phyloP scores from a whole-genome alignment of 2,329 filamentous ascomycete genomes.

The Neofusicoccum sp. region DNA sequence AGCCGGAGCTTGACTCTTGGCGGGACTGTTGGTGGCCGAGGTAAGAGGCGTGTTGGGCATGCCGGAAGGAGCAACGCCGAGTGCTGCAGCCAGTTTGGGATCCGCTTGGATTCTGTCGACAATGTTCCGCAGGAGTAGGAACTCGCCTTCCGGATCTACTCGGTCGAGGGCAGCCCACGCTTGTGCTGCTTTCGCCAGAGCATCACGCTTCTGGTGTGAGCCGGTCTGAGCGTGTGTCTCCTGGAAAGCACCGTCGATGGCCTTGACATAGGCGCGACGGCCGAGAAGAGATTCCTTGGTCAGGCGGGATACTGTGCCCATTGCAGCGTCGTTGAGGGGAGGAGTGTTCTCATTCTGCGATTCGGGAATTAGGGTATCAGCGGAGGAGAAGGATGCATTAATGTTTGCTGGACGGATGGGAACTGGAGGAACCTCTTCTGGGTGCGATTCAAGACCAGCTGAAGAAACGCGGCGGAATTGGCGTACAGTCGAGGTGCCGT shows the following conservation, averaged over 20 bases:
- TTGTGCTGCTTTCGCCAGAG: conserved; percentile 77
- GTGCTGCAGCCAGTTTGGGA: conserved; percentile 56
- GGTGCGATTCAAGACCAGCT: conserved; percentile 30
- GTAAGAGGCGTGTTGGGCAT: not conserved
- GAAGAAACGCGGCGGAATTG: conserved; percentile 88
- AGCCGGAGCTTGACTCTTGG: not conserved
- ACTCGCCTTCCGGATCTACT: conserved; percentile 85
- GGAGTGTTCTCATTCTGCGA: conserved; percentile 59
- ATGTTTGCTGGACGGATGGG: not conserved
- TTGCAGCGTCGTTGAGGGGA: conserved; percentile 51
- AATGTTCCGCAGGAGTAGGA: conserved; percentile 76
- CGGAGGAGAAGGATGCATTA: conserved; percentile 9
- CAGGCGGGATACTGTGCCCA: conserved; percentile 28
- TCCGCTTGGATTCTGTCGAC: conserved; percentile 72
- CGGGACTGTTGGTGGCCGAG: not conserved
- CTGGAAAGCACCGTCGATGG: conserved; percentile 77
- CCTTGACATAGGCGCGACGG: conserved; percentile 75
- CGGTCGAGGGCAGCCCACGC: conserved; percentile 83
- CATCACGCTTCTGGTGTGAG: conserved; percentile 72
- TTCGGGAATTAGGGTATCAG: conserved; percentile 6
- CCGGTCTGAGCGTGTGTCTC: conserved; percentile 81
- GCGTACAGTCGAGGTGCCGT: conserved; percentile 85
- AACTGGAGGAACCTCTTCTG: conserved; percentile 12
- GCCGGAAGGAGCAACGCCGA: conserved; percentile 38
- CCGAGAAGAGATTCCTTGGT: conserved; percentile 81